Base-by-base conservation (phyloP, 352 stramenopile species). In the Globisporangium acanthophoron region DNA sequence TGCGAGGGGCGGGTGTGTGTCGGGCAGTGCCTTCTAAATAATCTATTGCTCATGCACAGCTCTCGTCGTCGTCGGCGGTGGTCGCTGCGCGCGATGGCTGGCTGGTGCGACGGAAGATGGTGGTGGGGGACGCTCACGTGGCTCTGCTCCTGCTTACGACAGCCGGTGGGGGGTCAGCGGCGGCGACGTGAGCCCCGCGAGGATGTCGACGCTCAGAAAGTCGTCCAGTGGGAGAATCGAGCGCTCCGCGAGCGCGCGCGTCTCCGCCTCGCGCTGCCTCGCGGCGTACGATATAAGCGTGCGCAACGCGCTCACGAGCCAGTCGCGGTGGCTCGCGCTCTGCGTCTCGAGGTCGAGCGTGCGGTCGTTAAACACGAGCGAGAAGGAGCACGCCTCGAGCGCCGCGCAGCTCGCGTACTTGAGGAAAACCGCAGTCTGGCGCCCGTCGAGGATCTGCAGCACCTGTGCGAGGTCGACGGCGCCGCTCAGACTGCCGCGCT, bases 311-410 rank as follows among this genome's bases (percentile, higher is more conserved):
- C 80, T 90, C 41, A 90, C 73, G 50, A 94, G 64, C 85, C 85
- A 94, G 67, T 94, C 83, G 11, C 85, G 82, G 61, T 94, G 79
- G 57, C 74, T 85, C 49, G 65, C 63, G 43, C 78, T 92, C 48
- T 82, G 68, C 6, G 85, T 94, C 58, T 94, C 82, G 27, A 94
- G 67, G 40, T 94, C 85, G 20, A 94, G 66, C 31, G 85, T 94
- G 21, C 85, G 80, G 52, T 84, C 73, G 4, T 60, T 69, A 33
- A 94, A 92, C 2, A 94, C 70, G 51, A 94, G 72, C 53, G 80
- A 91, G 18, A 94, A 77, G 9, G 80, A 94, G 59, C 76, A 74
- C 11, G 55, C 52, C 29, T 86, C 73, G 11, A 87, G 69, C n/a
- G 56, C 49, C 7, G 52, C 48, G 50, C 52, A 78, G n/a, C 61